These are phyloP conservation scores for Penicillium sp. DNA, from an alignment of 2,329 filamentous ascomycete genomes.

Conservation along the genomic window DNA sequence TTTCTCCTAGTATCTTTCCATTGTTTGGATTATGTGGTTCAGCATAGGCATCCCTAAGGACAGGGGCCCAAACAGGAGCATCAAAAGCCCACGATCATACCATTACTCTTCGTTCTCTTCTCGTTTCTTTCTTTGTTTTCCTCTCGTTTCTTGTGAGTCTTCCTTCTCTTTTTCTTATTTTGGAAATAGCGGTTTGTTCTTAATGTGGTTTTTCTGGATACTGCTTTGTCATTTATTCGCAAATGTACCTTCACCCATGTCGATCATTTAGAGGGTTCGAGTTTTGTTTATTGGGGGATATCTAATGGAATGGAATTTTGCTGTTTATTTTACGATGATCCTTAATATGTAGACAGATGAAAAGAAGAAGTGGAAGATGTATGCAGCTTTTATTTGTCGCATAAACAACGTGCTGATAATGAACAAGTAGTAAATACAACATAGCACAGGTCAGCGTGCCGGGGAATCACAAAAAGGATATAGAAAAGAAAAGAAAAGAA, in stretches of 20 bases:
- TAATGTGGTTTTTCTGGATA: constrained; percentile 2
- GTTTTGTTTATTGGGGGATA: not conserved
- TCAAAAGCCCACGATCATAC: not conserved
- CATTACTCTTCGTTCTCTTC: not conserved
- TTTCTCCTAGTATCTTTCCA: not conserved
- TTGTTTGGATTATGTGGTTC: constrained; percentile 2
- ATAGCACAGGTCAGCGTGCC: constrained; percentile 26
- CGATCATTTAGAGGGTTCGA: not conserved
- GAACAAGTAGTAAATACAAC: constrained; percentile 9
- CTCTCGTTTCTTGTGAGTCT: constrained; percentile 8
- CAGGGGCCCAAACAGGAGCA: not conserved
- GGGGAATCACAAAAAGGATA: constrained; percentile 29
- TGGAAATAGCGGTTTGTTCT: constrained; percentile 23
- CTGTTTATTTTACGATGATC: not conserved
- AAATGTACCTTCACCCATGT: constrained; percentile 8
- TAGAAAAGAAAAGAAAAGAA: constrained; percentile 8
- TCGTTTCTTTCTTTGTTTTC: constrained; percentile 2
- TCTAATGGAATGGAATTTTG: not conserved
- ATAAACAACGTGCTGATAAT: not conserved
- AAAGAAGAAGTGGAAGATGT: not conserved
- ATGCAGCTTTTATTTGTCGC: not conserved
- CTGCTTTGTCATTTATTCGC: constrained; percentile 11
- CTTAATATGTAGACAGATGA: not conserved
- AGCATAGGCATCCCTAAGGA: not conserved
- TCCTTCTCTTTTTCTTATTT: not conserved